Evolutionary conservation across 2,329 filamentous ascomycete species (phyloP), one percentile per base, ranked within the genome.

Genomic region (Akanthomyces uredinophilus): DNA sequence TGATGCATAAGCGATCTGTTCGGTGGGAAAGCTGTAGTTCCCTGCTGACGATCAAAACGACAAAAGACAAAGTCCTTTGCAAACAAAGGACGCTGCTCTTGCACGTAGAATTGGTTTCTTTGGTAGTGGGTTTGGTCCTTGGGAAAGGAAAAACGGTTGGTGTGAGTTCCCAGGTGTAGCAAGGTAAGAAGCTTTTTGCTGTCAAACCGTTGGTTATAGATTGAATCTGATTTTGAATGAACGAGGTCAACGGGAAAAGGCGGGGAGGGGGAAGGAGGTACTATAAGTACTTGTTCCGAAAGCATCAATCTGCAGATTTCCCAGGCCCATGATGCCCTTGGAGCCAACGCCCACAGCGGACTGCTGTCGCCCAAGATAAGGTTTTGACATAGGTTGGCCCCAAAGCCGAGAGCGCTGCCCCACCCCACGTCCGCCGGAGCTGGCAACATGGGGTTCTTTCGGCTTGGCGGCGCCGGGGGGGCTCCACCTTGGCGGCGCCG

Each of bases 1-100:
- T 64, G 56, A 63, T 67, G 66, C 67, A 68, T 70, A 67, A 65
- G 67, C 59, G 65, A 22, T 16, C 11, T 22, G 29, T 47, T 24
- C 11, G 29, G 20, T 29, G 54, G 44, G 29, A 49, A 57, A 20
- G 24, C 16, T 11, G 5, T 18, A 10, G 39, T 53, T 53, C 50
- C 50, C 50, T 39, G 32, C 32, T 35, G 18, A 24, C n/a, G 50
- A 39, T 53, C n/a, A 53, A 53, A n/a, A 24, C 32, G 32, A 39
- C 50, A 52, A 52, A 52, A 52, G 50, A 52, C 50, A 18, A 27
- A 52, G 13, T 14, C 32, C 50, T 53, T 53, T 53, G 20, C 50
- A 16, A 16, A 11, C n/a, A 37, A 39, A 53, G 50, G 24, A 24
- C 10, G 53, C 10, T n/a, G n/a, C 37, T 29, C 24, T 55, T 44